A percentile compares a stretch with the other conserved stretches of the same genome.
Evolutionary conservation across 495 filamentous ascomycete species (phyloP).

Genomic region (Penicillium diatomitis): DNA sequence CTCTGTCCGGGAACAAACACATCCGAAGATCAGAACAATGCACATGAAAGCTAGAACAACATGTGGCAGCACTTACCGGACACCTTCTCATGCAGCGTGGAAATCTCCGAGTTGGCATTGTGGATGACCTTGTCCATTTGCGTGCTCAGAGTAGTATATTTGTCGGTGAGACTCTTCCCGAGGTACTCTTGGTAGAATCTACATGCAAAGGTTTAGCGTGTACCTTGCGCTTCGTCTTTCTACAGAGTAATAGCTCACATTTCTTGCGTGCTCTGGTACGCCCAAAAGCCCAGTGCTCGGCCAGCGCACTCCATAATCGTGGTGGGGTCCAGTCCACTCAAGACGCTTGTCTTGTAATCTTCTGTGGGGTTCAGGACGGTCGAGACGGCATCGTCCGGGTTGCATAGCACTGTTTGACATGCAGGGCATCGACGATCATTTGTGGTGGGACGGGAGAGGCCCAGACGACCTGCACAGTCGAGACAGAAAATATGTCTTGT

Average conservation of each 20-base stretch:
- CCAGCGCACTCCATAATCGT: slow-evolving; percentile 87
- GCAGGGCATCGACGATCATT: slow-evolving; percentile 65
- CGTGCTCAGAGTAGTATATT: slow-evolving; percentile 55
- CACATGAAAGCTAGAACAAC: neutral
- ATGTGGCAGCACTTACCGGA: slow-evolving; percentile 24
- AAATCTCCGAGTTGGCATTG: slow-evolving; percentile 75
- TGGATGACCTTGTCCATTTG: slow-evolving; percentile 75
- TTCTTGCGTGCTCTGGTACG: slow-evolving; percentile 85
- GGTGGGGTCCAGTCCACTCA: slow-evolving; percentile 76
- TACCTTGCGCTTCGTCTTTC: too few species aligned
- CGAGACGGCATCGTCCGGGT: slow-evolving; percentile 69
- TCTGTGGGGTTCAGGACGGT: slow-evolving; percentile 76
- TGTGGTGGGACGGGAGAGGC: slow-evolving; percentile 50
- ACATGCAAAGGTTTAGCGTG: slow-evolving; percentile 7
- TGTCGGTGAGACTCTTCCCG: slow-evolving; percentile 64
- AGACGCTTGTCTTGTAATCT: slow-evolving; percentile 86
- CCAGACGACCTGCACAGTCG: slow-evolving; percentile 59
- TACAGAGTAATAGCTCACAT: slow-evolving; percentile 45
- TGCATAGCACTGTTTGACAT: slow-evolving; percentile 60
- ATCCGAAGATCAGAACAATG: slow-evolving; percentile 1
- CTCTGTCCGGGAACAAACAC: slow-evolving; percentile 29
- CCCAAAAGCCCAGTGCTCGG: slow-evolving; percentile 78
- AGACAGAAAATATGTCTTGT: slow-evolving; percentile 80
- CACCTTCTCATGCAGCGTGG: slow-evolving; percentile 54
- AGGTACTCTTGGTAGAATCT: slow-evolving; percentile 79